phyloP scores from a whole-genome alignment of 306 rosid genomes.

The Styphnolobium japonicum region DNA sequence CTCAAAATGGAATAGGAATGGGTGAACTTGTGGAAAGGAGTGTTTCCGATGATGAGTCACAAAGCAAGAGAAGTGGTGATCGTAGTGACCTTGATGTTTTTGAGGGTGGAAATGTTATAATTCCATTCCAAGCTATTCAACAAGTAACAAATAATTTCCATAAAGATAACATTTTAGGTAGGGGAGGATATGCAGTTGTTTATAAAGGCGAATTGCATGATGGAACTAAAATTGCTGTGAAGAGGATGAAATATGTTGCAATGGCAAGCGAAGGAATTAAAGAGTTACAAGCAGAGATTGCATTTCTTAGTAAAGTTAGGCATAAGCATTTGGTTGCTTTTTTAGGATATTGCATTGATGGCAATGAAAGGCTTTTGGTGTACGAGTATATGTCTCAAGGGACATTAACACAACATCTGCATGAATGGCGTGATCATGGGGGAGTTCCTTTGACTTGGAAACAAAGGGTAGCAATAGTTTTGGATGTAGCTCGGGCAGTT shows the following conservation, averaged over 20 bases:
- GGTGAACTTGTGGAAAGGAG: conserved; percentile 41
- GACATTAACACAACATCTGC: conserved; percentile 54
- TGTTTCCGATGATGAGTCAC: conserved; percentile 48
- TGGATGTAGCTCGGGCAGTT: conserved; percentile 70
- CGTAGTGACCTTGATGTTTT: conserved; percentile 34
- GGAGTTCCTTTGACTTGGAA: conserved; percentile 56
- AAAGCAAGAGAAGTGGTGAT: conserved; percentile 59
- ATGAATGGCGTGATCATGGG: conserved; percentile 42
- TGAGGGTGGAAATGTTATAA: conserved; percentile 52
- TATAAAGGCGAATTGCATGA: conserved; percentile 63
- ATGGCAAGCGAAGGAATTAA: conserved; percentile 54
- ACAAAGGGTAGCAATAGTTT: conserved; percentile 55
- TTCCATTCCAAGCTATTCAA: conserved; percentile 55
- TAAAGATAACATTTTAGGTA: conserved; percentile 53
- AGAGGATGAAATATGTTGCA: conserved; percentile 56
- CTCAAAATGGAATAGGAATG: conserved; percentile 47
- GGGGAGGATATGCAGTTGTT: conserved; percentile 71
- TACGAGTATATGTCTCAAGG: conserved; percentile 76
- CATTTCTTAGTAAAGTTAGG: conserved; percentile 60
- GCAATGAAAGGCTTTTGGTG: conserved; percentile 61
- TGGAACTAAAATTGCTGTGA: conserved; percentile 68
- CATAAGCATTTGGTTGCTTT: conserved; percentile 70
- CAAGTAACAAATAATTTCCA: conserved; percentile 58
- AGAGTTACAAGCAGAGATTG: conserved; percentile 68
- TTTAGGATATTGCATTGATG: conserved; percentile 58